phyloP scores from a whole-genome alignment of 352 stramenopile species.

The Phytophthora fragariaefolia region DNA sequence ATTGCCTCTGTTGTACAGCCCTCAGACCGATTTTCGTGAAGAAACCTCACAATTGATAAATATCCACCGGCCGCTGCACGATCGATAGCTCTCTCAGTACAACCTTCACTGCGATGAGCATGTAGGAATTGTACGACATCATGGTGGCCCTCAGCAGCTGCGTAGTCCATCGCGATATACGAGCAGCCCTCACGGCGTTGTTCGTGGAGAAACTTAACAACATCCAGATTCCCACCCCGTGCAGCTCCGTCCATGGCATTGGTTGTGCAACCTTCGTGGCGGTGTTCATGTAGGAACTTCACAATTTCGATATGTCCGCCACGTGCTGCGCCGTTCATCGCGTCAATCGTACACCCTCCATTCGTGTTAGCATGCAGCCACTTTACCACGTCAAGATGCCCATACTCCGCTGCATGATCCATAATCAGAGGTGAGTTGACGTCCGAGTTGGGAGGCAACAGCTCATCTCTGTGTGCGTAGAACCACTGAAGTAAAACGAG shows the following conservation, averaged over 20 bases:
- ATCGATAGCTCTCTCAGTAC: constrained; percentile 38
- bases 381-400: constrained; percentile 42
- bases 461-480: constrained; percentile 23
- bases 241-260: constrained; percentile 42
- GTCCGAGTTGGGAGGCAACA: constrained; percentile 18
- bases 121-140: constrained; percentile 37
- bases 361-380: constrained; percentile 39
- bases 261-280: constrained; percentile 33
- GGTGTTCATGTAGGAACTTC: constrained; percentile 48
- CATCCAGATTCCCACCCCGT: constrained; percentile 28
- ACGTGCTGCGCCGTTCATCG: constrained; percentile 36
- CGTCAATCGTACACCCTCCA: constrained; percentile 33
- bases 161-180: constrained; percentile 38
- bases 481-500: constrained; percentile 41
- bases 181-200: constrained; percentile 33
- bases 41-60: constrained; percentile 26
- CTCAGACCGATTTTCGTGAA: constrained; percentile 24
- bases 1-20: constrained; percentile 37
- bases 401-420: constrained; percentile 40
- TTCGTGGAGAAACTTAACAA: constrained; percentile 44
- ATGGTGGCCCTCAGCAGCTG: constrained; percentile 32
- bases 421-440: constrained; percentile 38
- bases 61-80: constrained; percentile 26
- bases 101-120: constrained; percentile 29
- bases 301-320: constrained; percentile 43